These are phyloP conservation scores for Huiozyma naganishii DNA, from an alignment of 805 yeast species.

Conservation along the genomic window DNA sequence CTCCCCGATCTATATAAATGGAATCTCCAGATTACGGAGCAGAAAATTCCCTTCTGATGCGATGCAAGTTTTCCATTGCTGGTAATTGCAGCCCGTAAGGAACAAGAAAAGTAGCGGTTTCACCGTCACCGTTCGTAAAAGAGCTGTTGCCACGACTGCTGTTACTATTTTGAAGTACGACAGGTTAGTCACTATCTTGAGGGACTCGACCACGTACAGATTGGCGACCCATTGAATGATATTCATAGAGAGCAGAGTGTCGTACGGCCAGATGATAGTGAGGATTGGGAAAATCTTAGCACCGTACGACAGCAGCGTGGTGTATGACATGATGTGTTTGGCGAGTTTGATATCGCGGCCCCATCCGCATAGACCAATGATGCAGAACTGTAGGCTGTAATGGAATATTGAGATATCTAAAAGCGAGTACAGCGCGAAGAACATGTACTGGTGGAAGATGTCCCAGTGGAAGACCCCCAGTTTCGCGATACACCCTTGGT, in stretches of 20 bases:
- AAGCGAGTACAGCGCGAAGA: slow-evolving; percentile 43
- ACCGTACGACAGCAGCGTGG: slow-evolving; percentile 65
- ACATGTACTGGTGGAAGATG: slow-evolving; percentile 42
- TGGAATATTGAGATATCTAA: slow-evolving; percentile 36
- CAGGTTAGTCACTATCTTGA: slow-evolving; percentile 34
- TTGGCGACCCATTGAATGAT: slow-evolving; percentile 52
- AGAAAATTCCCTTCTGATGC: slow-evolving; percentile 1
- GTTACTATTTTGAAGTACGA: slow-evolving; percentile 17
- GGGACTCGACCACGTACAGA: slow-evolving; percentile 55
- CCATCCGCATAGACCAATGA: slow-evolving; percentile 26
- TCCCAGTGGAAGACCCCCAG: slow-evolving; percentile 23
- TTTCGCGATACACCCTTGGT: slow-evolving; percentile 16
- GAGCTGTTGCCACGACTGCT: slow-evolving; percentile 11
- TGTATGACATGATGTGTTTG: slow-evolving; percentile 40
- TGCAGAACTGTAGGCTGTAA: slow-evolving; percentile 24
- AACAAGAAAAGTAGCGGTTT: slow-evolving; percentile 15
- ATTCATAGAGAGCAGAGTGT: slow-evolving; percentile 53
- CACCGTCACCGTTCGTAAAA: slow-evolving; percentile 11
- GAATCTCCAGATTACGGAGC: neutral
- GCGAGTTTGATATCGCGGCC: slow-evolving; percentile 14
- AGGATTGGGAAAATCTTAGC: slow-evolving; percentile 81
- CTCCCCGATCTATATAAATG: neutral
- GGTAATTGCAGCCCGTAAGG: slow-evolving; percentile 8
- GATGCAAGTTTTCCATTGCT: neutral
- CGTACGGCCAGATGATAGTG: slow-evolving; percentile 96